Evolutionary conservation across 768 basidiomycete genomes (phyloP).

Genomic region (Panellus pusillus): DNA sequence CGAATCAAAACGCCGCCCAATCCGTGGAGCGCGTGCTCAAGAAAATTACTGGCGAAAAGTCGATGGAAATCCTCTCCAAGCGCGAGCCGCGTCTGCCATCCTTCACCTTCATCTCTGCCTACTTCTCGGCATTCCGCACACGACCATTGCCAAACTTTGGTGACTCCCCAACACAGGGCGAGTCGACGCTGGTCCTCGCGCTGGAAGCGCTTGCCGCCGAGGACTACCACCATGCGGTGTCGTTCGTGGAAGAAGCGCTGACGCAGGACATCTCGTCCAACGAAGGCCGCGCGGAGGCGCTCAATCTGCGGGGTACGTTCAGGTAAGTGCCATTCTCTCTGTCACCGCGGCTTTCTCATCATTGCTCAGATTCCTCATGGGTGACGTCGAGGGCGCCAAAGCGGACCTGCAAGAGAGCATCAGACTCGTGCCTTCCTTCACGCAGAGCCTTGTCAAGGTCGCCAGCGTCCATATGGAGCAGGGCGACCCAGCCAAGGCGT

Average conservation of each 20-base stretch:
- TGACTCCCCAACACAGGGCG: constrained; percentile 73
- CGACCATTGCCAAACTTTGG: constrained; percentile 74
- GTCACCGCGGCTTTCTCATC: neutral
- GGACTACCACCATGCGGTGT: constrained; percentile 80
- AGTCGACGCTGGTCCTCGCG: constrained; percentile 77
- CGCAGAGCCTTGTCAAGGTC: constrained; percentile 93
- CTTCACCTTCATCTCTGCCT: constrained; percentile 72
- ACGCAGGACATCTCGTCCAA: constrained; percentile 83
- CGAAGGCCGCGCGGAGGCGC: constrained; percentile 77
- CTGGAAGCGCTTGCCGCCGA: constrained; percentile 81
- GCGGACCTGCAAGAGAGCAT: constrained; percentile 79
- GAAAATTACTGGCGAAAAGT: constrained; percentile 71
- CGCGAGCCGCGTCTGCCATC: constrained; percentile 22
- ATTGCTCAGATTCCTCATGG: constrained; percentile 74
- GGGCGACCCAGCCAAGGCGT: constrained; percentile 74
- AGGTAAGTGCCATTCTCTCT: constrained; percentile 53
- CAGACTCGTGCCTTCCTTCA: constrained; percentile 62
- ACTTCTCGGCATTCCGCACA: constrained; percentile 94
- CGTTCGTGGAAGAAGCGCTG: constrained; percentile 80
- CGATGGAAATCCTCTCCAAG: constrained; percentile 61
- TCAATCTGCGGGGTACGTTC: constrained; percentile 95
- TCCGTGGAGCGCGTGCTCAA: constrained; percentile 93
- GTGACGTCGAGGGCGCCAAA: constrained; percentile 81
- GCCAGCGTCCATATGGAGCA: constrained; percentile 98
- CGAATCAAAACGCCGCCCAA: constrained; percentile 73